Percentiles rank a stretch among this genome's conserved stretches.
Evolutionary conservation across 129 eudicot species (phyloP).

Genomic region (Helianthus tuberosus): DNA sequence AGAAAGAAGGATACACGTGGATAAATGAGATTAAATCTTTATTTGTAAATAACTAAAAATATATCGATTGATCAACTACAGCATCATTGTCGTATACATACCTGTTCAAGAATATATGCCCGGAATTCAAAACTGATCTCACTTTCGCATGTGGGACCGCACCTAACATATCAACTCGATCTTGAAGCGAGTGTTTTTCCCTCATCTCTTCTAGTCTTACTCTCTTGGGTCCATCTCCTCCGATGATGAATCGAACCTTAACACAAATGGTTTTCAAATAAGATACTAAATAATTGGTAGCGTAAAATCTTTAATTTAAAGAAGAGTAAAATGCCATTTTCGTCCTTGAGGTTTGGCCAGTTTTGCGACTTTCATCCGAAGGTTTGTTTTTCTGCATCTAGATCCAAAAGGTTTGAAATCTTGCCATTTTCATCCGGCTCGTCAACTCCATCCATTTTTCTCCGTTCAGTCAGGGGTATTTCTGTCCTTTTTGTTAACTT

Average conservation of each 20-base stretch:
- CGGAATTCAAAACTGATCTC: slow-evolving; percentile 80
- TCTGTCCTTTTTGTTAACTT: too few relatives aligned
- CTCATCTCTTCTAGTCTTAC: slow-evolving; percentile 98
- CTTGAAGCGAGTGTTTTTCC: slow-evolving; percentile 98
- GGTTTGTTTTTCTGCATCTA: too few relatives aligned
- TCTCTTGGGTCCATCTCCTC: slow-evolving; percentile 99
- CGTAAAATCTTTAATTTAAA: not conserved
- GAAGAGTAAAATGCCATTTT: not conserved
- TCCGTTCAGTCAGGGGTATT: too few relatives aligned
- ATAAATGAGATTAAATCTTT: slow-evolving; percentile 6
- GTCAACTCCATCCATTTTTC: too few relatives aligned
- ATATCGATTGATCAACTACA: not conserved
- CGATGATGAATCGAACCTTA: slow-evolving; percentile 88
- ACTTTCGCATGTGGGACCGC: slow-evolving; percentile 99
- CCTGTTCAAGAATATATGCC: slow-evolving; percentile 97
- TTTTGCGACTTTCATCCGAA: too few relatives aligned
- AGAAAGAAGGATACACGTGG: not conserved
- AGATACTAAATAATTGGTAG: slow-evolving; percentile 18
- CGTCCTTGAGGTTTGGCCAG: too few relatives aligned
- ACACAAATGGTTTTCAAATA: slow-evolving; percentile 30
- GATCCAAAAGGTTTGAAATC: too few relatives aligned
- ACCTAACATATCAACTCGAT: slow-evolving; percentile 93
- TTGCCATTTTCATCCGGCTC: too few relatives aligned
- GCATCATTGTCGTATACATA: slow-evolving; percentile 15
- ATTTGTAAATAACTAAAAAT: not conserved